Evolutionary conservation across 768 basidiomycete genomes (phyloP), one percentile per base, ranked within the genome.

Genomic region (Xerocomus spinulosus): DNA sequence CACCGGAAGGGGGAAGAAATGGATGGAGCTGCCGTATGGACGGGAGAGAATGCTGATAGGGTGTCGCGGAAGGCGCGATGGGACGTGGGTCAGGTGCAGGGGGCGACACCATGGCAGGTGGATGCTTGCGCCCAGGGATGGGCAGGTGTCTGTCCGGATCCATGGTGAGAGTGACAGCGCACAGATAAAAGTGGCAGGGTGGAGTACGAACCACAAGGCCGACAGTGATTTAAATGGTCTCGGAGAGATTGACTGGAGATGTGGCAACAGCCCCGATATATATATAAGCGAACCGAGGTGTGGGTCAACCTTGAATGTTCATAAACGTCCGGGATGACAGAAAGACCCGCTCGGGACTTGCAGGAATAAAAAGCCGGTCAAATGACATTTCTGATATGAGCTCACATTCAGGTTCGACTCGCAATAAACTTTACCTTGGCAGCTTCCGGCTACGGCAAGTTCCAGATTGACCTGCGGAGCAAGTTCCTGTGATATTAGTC

Each of bases 21-120:
- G 80, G 81, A 61, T 85, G 82, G 20, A 87, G 70, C 28, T 83
- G 78, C 42, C 79, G 80, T 58, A 87, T 86, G 42, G 85, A 80
- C 4, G 85, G 85, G 23, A 87, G 71, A 37, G 64, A 67, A 9
- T 54, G 68, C 38, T 54, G 68, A 41, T 61, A 60, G 0, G 61
- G 20, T 23, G 59, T 30, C 21, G 48, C 49, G 30, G 57, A 54
- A 45, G 62, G 59, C 4, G 46, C 54, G 46, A 61, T 60, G 34
- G 56, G 52, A 48, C 68, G 68, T 7, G 57, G 44, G 51, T 63
- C 61, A 9, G 59, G 42, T n/a, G 50, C 53, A 5, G 68, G 38
- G 33, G 62, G 52, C 26, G 65, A 50, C 53, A 66, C 50, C 44
- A 60, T 54, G 40, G 61, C 55, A 44, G 59, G 55, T 17, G 61